Evolutionary conservation across 2,329 filamentous ascomycete species (phyloP).

Genomic region (Trichoderma simmonsii): DNA sequence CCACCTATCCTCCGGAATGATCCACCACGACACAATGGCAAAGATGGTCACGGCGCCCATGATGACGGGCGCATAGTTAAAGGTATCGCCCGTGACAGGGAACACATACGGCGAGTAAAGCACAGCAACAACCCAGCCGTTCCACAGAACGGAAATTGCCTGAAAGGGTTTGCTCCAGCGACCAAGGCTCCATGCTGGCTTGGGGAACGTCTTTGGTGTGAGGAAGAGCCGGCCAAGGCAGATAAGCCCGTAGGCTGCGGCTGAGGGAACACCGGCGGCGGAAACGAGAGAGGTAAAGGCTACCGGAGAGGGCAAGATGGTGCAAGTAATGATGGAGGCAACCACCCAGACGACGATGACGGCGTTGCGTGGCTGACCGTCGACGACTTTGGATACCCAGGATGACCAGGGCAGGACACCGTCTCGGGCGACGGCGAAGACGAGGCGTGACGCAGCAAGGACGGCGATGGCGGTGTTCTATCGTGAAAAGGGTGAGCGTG

Average conservation of each 20-base stretch:
- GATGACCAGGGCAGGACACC: slow-evolving; percentile 57
- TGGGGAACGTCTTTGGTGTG: slow-evolving; percentile 46
- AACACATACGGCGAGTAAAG: slow-evolving; percentile 46
- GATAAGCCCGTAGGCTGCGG: slow-evolving; percentile 51
- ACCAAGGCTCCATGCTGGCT: slow-evolving; percentile 46
- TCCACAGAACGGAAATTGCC: slow-evolving; percentile 47
- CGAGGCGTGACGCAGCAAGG: slow-evolving; percentile 57
- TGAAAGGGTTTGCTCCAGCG: slow-evolving; percentile 45
- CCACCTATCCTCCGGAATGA: slow-evolving; percentile 15
- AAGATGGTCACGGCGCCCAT: slow-evolving; percentile 49
- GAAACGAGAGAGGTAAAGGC: slow-evolving; percentile 54
- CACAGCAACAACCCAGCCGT: slow-evolving; percentile 48
- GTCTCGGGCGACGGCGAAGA: slow-evolving; percentile 61
- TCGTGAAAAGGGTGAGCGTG: too few species aligned
- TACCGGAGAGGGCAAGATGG: slow-evolving; percentile 53
- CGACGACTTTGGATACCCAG: slow-evolving; percentile 54
- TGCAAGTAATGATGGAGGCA: slow-evolving; percentile 54
- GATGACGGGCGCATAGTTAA: slow-evolving; percentile 52
- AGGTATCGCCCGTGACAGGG: slow-evolving; percentile 40
- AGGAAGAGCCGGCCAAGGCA: slow-evolving; percentile 46
- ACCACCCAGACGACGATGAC: slow-evolving; percentile 57
- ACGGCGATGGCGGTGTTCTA: slow-evolving; percentile 59
- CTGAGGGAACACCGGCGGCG: slow-evolving; percentile 50
- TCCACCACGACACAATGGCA: slow-evolving; percentile 17
- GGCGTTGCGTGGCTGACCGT: slow-evolving; percentile 58